These are phyloP conservation scores for Clarkia xantiana DNA, from an alignment of 345 rosid genomes.

Conservation along the genomic window DNA sequence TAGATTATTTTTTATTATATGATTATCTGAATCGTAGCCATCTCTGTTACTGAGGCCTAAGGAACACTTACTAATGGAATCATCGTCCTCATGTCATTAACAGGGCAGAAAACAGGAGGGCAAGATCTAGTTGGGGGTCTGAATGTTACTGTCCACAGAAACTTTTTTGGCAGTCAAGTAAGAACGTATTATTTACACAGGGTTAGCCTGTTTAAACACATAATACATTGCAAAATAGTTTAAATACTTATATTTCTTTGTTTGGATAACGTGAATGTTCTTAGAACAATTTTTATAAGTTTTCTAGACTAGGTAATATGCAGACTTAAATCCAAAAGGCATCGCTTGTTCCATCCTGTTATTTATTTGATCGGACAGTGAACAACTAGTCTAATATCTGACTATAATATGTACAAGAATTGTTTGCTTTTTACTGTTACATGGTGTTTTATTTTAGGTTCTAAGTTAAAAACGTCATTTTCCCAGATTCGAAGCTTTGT, in stretches of 20 bases:
- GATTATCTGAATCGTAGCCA: no score
- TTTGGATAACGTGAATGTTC: no score
- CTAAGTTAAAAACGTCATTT: not conserved
- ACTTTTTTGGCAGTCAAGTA: conserved; percentile 97
- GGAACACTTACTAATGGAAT: not conserved
- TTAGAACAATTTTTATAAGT: no score
- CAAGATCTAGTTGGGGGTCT: conserved; percentile 84
- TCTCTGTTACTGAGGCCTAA: no score
- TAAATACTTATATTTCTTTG: no score
- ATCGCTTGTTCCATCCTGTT: no score
- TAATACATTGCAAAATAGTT: not conserved
- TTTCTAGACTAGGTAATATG: no score
- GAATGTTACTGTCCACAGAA: conserved; percentile 77
- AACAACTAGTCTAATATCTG: no score
- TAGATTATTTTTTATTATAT: not conserved
- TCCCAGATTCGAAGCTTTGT: conserved; percentile 86
- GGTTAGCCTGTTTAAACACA: not conserved
- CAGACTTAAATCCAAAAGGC: no score
- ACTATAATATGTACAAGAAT: no score
- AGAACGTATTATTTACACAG: conserved; percentile 16
- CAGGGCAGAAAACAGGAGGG: conserved; percentile 94
- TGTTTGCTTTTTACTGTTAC: not conserved
- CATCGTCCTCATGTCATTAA: conserved; percentile 8
- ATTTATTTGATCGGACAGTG: no score
- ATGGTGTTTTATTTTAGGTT: not conserved